These are phyloP conservation scores for Acacia confusa DNA, from an alignment of 306 rosid genomes.

Conservation along the genomic window DNA sequence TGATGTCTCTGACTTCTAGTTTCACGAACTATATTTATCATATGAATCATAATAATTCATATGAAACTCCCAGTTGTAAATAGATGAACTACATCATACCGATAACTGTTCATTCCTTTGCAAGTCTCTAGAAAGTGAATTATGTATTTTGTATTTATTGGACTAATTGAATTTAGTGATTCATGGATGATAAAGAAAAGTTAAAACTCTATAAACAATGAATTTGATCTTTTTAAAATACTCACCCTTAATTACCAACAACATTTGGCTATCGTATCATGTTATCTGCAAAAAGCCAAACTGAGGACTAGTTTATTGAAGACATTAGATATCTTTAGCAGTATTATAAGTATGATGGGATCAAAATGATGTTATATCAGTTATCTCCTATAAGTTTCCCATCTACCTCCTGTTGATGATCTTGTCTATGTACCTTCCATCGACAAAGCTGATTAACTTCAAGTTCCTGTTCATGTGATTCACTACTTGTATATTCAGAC, in stretches of 20 bases:
- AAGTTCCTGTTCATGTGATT: not conserved
- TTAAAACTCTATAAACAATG: not conserved
- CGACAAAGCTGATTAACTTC: not conserved
- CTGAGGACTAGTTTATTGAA: not conserved
- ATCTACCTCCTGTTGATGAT: not conserved
- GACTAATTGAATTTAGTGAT: not conserved
- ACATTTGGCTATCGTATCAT: not conserved
- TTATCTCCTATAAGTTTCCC: not conserved
- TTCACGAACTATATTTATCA: not conserved
- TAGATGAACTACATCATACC: not conserved
- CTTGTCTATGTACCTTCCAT: not conserved
- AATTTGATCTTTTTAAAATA: not conserved
- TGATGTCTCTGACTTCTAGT: not conserved
- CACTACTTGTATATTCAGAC: not conserved
- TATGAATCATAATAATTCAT: no score
- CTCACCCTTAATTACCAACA: not conserved
- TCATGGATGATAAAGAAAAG: not conserved
- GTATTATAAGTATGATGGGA: not conserved
- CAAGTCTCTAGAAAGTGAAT: not conserved
- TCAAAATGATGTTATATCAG: not conserved
- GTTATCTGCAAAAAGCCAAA: not conserved
- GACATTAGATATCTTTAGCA: not conserved
- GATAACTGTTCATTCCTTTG: not conserved
- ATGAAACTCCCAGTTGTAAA: not conserved
- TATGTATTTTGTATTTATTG: not conserved